phyloP scores from a whole-genome alignment of 1,284 basidiomycete species.

The Apiotrichum porosum region DNA sequence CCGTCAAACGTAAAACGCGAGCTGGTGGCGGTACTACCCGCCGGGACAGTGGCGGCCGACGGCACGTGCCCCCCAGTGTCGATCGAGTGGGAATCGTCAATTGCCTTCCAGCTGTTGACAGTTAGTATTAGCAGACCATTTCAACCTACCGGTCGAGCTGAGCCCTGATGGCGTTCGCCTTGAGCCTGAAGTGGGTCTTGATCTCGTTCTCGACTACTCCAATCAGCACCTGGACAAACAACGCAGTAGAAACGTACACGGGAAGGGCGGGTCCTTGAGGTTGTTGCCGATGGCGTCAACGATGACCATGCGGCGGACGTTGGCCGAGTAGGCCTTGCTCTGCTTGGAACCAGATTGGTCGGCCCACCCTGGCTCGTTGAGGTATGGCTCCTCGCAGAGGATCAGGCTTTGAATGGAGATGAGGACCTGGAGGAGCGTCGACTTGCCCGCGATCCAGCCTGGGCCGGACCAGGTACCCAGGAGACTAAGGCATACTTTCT shows the following conservation, averaged over 20 bases:
- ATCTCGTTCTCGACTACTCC: conserved; percentile 77
- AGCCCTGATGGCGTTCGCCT: conserved; percentile 61
- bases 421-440: conserved; percentile 69
- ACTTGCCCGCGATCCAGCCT: conserved; percentile 80
- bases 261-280: conserved; percentile 64
- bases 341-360: conserved; percentile 60
- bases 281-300: conserved; percentile 70
- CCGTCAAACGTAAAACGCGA: conserved; percentile 16
- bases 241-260: conserved; percentile 43
- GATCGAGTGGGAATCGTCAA: too few relatives aligned
- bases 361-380: conserved; percentile 86
- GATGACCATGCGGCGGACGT: conserved; percentile 81
- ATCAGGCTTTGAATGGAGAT: conserved; percentile 95
- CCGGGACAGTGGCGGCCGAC: too few relatives aligned
- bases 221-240: too few relatives aligned
- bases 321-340: conserved; percentile 56
- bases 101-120: conserved; percentile 22
- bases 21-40: neutral
- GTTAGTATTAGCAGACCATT: neutral
- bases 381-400: conserved; percentile 77
- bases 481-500: conserved; percentile 81
- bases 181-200: conserved; percentile 81
- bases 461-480: conserved; percentile 87
- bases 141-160: conserved; percentile 68
- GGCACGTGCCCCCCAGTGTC: too few relatives aligned